Evolutionary conservation across 129 eudicot species (phyloP), one percentile per base, ranked within the genome.

Genomic region (Centaurea solstitialis): DNA sequence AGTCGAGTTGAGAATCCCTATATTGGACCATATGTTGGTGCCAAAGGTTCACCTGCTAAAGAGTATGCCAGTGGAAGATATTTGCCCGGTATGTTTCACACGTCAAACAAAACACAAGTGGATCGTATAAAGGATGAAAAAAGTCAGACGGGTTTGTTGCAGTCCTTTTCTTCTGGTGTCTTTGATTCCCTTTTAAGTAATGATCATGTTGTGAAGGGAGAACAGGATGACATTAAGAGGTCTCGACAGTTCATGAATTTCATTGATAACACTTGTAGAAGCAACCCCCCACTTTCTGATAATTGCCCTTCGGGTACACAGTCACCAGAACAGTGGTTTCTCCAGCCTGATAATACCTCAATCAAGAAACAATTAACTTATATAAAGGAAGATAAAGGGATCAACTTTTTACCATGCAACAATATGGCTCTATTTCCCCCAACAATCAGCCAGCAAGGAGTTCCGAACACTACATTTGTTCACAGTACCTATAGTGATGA

Each of bases 391-490:
- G 88, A 80, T 78, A 79, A 9, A 72, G 85, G 85, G 75, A 30
- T 43, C 62, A 80, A 38, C 41, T 66, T 66, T 72, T 47, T 40
- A 26, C 37, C 81, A 71, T 76, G 80, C 71, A 71, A 75, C 70
- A 81, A 30, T 41, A 80, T 69, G 50, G 72, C 22, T 83, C 64
- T 82, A 22, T 53, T 67, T 41, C 59, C 78, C 30, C 30, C 72
- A 24, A 82, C 78, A 22, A 68, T 79, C 72, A 76, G 79, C 61
- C 82, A 71, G 70, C 88, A 83, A 83, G 72, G 80, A 40, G 74
- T 74, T 72, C 69, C 70, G 73, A 77, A 38, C 66, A 77, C 53
- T 69, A 47, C 83, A 26, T 57, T 41, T 22, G 78, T 53, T 50
- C 72, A 76, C 72, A 76, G 71, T 73, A 78, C 79, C 28, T 59